Base-by-base conservation (phyloP, 148 eudicot genomes). In the Dysphania ambrosioides region DNA sequence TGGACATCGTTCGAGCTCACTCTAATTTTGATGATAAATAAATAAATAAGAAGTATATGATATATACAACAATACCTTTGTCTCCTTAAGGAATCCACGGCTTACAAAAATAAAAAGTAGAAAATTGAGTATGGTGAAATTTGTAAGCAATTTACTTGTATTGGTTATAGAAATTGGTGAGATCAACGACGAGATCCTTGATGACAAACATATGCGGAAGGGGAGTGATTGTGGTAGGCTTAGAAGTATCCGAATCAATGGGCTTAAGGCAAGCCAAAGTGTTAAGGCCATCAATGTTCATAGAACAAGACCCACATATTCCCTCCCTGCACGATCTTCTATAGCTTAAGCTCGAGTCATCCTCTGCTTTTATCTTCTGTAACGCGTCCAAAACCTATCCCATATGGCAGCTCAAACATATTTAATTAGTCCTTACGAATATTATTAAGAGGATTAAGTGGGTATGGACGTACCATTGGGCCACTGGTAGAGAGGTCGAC, bases 301-400 rank as follows among this genome's bases (percentile, higher is more conserved):
- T 93, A 0, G 97, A 75, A 73, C 98, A 91, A 0, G 98, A 91
- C 26, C 97, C 97, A 34, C 98, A 93, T 68, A 89, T 91, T 18
- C 98, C 98, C 80, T 93, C 97, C 71, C 97, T 80, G 35, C 94
- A 91, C 7, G 98, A 91, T 78, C 97, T 84, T 34, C 97, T 81
- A 53, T 91, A 91, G 55, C 83, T 88, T 80, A 91, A 80, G 70
- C 71, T 85, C 6, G 92, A 85, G 73, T 93, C 98, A 0, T 85
- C 87, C 68, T 93, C 97, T 5, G 81, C 76, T 78, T 89, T 93
- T 75, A 91, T 88, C 86, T 86, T 88, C 73, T 91, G 92, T 55
- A 89, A 73, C 16, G 86, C 97, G 67, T 93, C 93, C 76, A 93
- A 73, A 16, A 88, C 88, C 95, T 88, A 72, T 26, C 13, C n/a